These are phyloP conservation scores for Symbiodinium pilosum DNA, from an alignment of 73 alveolate genomes.

Conservation along the genomic window DNA sequence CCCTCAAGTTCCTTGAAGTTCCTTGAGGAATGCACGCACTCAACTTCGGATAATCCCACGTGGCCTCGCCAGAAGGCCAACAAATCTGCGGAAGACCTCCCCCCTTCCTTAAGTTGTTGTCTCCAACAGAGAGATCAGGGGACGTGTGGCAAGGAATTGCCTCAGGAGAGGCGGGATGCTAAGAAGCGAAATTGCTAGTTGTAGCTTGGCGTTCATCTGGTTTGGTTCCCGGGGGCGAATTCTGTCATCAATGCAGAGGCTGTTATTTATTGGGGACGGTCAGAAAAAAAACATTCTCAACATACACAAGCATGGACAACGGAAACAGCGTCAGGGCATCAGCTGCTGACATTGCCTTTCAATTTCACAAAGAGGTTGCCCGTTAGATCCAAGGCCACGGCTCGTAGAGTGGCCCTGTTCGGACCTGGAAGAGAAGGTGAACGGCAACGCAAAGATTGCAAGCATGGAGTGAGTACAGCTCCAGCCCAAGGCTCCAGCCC, in stretches of 20 bases:
- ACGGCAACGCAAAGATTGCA: not conserved
- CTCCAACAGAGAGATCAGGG: too few relatives aligned
- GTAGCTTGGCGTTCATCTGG: too few relatives aligned
- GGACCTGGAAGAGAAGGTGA: not conserved
- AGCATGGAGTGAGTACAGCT: not conserved
- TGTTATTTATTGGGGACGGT: too few relatives aligned
- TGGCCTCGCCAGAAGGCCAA: conserved; percentile 91
- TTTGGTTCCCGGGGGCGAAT: too few relatives aligned
- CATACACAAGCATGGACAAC: too few relatives aligned
- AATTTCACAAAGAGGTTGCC: too few relatives aligned
- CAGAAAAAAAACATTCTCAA: too few relatives aligned
- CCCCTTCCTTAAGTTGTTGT: not conserved
- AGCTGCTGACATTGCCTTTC: too few relatives aligned
- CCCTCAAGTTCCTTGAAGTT: too few relatives aligned
- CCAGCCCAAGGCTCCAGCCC: not conserved
- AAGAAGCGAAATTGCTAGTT: not conserved
- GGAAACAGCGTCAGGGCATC: too few relatives aligned
- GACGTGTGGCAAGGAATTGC: not conserved
- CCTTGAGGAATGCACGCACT: too few relatives aligned
- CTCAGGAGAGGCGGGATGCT: not conserved
- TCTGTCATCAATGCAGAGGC: too few relatives aligned
- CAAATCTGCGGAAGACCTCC: conserved; percentile 67
- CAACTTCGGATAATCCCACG: not conserved
- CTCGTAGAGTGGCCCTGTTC: conserved; percentile 52
- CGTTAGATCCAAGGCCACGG: not conserved